Percentiles rank a stretch among this genome's conserved stretches.
phyloP scores from a whole-genome alignment of 108 stramenopile species.

The Nitzschia putrida region DNA sequence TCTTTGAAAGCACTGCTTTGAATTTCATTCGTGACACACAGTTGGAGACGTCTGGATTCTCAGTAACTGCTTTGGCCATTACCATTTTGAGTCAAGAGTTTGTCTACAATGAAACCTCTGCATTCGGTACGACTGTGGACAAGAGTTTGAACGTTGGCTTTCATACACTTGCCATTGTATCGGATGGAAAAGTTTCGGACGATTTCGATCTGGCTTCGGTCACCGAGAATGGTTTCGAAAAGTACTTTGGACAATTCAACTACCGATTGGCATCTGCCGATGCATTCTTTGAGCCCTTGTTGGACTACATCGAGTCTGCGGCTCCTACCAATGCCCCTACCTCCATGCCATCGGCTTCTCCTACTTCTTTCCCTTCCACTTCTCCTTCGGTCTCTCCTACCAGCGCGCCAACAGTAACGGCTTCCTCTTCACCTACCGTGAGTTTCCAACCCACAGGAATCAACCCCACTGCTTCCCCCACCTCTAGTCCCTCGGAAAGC shows the following conservation, averaged over 20 bases:
- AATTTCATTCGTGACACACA: conserved; percentile 26
- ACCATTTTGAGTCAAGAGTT: conserved; percentile 32
- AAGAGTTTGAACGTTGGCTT: conserved; percentile 20
- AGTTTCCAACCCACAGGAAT: conserved; percentile 18
- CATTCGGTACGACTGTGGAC: background rate
- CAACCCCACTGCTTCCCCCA: conserved; percentile 15
- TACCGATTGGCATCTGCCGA: conserved; percentile 13
- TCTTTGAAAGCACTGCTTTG: conserved; percentile 35
- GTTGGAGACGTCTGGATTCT: background rate
- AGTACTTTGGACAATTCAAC: conserved; percentile 27
- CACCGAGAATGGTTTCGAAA: conserved; percentile 23
- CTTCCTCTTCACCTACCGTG: conserved; percentile 10
- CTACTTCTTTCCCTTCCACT: conserved; percentile 1
- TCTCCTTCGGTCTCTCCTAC: conserved; percentile 18
- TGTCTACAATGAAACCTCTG: background rate
- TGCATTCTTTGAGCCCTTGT: conserved; percentile 31
- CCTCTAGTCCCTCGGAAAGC: conserved; percentile 22
- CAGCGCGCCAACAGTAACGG: background rate
- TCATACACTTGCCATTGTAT: conserved; percentile 24
- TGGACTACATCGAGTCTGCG: conserved; percentile 2
- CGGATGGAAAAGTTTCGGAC: conserved; percentile 22
- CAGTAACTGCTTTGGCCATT: conserved; percentile 22
- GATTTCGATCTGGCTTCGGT: conserved; percentile 19
- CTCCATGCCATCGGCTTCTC: background rate
- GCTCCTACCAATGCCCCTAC: conserved; percentile 20